Conservation (phyloP, 83 land plant species). For the Larix sibirica region DNA sequence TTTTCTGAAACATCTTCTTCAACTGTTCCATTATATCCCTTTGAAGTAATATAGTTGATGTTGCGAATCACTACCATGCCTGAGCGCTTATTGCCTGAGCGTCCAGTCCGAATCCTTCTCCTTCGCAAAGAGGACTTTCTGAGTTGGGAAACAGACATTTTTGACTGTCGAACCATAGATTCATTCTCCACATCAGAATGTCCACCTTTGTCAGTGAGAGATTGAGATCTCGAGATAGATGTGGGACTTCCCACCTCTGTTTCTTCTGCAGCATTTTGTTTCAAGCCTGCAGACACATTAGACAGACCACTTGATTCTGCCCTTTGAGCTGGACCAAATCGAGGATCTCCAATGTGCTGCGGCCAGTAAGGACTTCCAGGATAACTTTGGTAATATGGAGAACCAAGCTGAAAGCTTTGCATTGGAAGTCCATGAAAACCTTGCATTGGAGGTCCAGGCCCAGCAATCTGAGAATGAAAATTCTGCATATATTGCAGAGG, state of each 20-base stretch:
- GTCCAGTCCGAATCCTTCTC: not conserved
- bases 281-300: not conserved
- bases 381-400: conserved; percentile 18
- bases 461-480: conserved; percentile 12
- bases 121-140: not conserved
- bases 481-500: conserved; percentile 7
- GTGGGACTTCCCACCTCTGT: not conserved
- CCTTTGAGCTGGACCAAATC: conserved; percentile 1
- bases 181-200: conserved; percentile 7
- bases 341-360: conserved; percentile 8
- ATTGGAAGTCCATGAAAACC: conserved; percentile 9
- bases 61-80: conserved; percentile 17
- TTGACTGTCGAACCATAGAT: not conserved
- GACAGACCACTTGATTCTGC: conserved; percentile 4
- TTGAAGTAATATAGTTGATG: conserved; percentile 12
- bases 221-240: not conserved
- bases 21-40: not conserved
- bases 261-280: not conserved
- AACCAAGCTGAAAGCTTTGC: conserved; percentile 3
- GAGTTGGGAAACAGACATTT: not conserved
- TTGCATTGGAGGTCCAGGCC: conserved; percentile 12
- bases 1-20: not conserved
- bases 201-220: not conserved
- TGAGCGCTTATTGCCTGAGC: conserved; percentile 10
- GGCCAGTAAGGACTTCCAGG: conserved; percentile 15